phyloP scores from a whole-genome alignment of 345 rosid species.

The Hypericum androsaemum region DNA sequence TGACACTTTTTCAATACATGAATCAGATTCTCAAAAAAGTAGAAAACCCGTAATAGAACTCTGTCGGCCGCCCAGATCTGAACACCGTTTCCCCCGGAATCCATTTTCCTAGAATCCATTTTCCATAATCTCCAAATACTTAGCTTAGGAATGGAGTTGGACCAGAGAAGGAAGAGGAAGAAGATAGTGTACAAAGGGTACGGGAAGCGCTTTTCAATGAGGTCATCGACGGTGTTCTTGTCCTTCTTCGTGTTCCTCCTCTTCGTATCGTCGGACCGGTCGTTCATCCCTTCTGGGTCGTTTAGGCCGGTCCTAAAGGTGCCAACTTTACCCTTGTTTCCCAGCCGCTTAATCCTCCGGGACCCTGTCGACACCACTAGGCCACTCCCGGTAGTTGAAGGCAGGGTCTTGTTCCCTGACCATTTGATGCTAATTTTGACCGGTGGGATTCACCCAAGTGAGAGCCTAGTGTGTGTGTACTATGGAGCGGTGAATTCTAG shows the following conservation, averaged over 20 bases:
- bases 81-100: too few relatives aligned
- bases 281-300: slow-evolving; percentile 33
- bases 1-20: too few relatives aligned
- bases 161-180: slow-evolving; percentile 79
- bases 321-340: slow-evolving; percentile 40
- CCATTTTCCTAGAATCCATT: too few relatives aligned
- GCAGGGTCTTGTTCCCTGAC: slow-evolving; percentile 70
- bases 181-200: slow-evolving; percentile 28
- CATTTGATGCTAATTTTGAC: slow-evolving; percentile 58
- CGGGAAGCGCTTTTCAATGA: slow-evolving; percentile 35
- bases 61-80: too few relatives aligned
- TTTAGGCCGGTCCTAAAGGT: slow-evolving; percentile 54
- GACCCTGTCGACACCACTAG: slow-evolving; percentile 22
- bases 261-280: slow-evolving; percentile 52
- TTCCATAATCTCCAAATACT: too few relatives aligned
- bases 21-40: too few relatives aligned
- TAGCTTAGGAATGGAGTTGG: slow-evolving; percentile 86
- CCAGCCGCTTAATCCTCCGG: slow-evolving; percentile 27
- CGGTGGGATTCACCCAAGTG: slow-evolving; percentile 15
- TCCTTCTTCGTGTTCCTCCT: slow-evolving; percentile 55
- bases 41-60: too few relatives aligned
- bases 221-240: slow-evolving; percentile 41
- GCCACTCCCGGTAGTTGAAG: slow-evolving; percentile 34
- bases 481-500: slow-evolving; percentile 8
- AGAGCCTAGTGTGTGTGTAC: slow-evolving; percentile 55